Conservation (phyloP, 106 monocot genomes). For the Dioscorea alata region DNA sequence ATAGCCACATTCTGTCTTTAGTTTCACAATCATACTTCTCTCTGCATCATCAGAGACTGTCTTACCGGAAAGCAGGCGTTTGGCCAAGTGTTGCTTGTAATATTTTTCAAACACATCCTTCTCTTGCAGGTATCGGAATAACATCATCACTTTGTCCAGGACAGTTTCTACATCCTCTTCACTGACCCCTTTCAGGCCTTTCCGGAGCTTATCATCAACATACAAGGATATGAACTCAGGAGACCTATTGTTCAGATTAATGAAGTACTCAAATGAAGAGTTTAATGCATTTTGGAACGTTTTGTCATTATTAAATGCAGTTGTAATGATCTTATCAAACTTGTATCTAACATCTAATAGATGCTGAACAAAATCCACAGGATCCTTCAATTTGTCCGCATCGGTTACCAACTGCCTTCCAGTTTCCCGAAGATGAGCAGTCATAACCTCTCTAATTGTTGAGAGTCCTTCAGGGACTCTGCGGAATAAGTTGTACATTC, state of each 20-base stretch:
- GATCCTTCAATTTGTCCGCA: constrained; percentile 79
- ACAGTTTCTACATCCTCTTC: constrained; percentile 71
- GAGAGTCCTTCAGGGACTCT: constrained; percentile 80
- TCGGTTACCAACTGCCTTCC: constrained; percentile 81
- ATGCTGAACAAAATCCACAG: constrained; percentile 93
- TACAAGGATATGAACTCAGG: constrained; percentile 92
- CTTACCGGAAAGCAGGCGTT: constrained; percentile 65
- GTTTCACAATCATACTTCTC: constrained; percentile 74
- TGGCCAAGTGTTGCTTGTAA: constrained; percentile 78
- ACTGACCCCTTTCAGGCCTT: constrained; percentile 64
- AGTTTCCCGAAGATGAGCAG: constrained; percentile 75
- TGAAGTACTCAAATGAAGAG: constrained; percentile 91
- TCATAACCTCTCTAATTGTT: constrained; percentile 78
- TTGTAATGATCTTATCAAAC: constrained; percentile 79
- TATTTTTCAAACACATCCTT: constrained; percentile 87
- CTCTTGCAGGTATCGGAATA: constrained; percentile 82
- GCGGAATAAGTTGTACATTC: constrained; percentile 82
- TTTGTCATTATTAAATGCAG: constrained; percentile 82
- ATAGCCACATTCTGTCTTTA: constrained; percentile 93
- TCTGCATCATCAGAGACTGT: constrained; percentile 77
- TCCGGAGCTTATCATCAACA: constrained; percentile 88
- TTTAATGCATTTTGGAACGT: constrained; percentile 94
- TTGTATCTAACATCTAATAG: constrained; percentile 81
- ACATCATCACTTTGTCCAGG: constrained; percentile 87
- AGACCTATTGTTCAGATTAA: constrained; percentile 86